phyloP scores from a whole-genome alignment of 208 protist genomes.

The Acanthamoeba rhysodes region DNA sequence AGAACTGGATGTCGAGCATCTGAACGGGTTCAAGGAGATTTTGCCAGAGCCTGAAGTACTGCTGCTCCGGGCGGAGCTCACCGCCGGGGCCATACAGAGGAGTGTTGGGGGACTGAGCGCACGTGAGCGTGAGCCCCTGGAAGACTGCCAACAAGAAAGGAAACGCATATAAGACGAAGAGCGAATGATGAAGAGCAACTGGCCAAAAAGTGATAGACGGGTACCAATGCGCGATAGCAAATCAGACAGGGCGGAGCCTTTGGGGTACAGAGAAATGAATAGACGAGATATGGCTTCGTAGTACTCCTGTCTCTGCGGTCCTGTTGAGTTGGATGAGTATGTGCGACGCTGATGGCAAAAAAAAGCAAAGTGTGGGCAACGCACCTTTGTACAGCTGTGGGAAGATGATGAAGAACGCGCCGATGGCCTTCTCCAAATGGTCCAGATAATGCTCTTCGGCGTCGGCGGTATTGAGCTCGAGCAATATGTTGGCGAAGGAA shows the following conservation, averaged over 20 bases:
- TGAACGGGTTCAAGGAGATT: conserved; percentile 43
- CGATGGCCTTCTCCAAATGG: conserved; percentile 74
- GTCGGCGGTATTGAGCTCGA: conserved; percentile 45
- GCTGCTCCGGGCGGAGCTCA: conserved; percentile 64
- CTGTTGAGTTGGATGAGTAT: neutral
- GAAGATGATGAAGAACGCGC: conserved; percentile 78
- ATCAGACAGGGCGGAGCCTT: conserved; percentile 55
- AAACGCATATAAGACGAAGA: neutral
- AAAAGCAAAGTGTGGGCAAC: neutral
- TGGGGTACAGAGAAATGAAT: conserved; percentile 67
- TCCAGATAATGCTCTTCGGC: conserved; percentile 70
- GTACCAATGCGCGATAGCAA: conserved; percentile 64
- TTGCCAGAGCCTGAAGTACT: conserved; percentile 72
- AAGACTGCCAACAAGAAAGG: neutral
- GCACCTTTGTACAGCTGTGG: conserved; percentile 63
- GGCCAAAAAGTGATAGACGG: too few species aligned
- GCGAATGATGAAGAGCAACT: neutral
- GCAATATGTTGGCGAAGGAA: conserved; percentile 73
- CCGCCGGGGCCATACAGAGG: conserved; percentile 68
- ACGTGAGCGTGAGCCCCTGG: conserved; percentile 67
- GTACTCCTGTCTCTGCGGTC: conserved; percentile 70
- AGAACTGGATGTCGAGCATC: conserved; percentile 44
- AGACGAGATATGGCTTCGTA: conserved; percentile 65
- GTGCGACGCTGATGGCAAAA: neutral
- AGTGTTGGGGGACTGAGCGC: conserved; percentile 57